Evolutionary conservation across 2,329 filamentous ascomycete genomes (phyloP).

Genomic region (Aspergillus pseudoglaucus): DNA sequence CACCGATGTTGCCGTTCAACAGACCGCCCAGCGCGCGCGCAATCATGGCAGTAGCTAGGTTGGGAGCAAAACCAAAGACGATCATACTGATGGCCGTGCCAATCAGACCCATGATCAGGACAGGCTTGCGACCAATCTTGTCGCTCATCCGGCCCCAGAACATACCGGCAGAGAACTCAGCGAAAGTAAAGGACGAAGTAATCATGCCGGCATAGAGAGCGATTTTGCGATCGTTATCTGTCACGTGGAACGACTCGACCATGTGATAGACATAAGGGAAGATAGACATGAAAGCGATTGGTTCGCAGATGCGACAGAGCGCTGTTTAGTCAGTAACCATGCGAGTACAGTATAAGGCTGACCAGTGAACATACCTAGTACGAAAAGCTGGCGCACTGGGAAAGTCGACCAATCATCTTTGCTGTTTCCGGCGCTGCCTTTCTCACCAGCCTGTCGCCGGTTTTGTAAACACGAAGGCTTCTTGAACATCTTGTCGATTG

Average conservation of each 20-base stretch:
- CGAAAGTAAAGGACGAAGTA: conserved; percentile 91
- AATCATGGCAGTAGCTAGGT: conserved; percentile 71
- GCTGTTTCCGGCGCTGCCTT: conserved; percentile 1
- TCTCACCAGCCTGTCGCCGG: conserved; percentile 20
- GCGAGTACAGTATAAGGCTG: not conserved
- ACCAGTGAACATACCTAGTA: conserved; percentile 34
- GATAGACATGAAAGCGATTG: conserved; percentile 98
- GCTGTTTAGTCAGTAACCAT: conserved; percentile 30
- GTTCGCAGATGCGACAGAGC: conserved; percentile 92
- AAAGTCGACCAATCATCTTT: conserved; percentile 41
- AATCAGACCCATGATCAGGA: conserved; percentile 79
- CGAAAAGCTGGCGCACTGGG: conserved; percentile 52
- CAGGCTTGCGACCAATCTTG: conserved; percentile 83
- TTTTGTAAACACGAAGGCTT: conserved; percentile 27
- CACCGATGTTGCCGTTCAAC: conserved; percentile 93
- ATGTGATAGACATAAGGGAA: conserved; percentile 99
- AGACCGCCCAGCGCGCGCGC: conserved; percentile 85
- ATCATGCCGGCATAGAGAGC: conserved; percentile 93
- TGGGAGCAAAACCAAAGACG: conserved; percentile 83
- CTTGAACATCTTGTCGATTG: conserved; percentile 25
- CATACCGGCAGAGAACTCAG: conserved; percentile 87
- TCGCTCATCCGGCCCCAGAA: conserved; percentile 93
- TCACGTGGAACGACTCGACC: conserved; percentile 85
- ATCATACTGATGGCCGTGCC: conserved; percentile 91
- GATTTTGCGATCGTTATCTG: conserved; percentile 69